phyloP scores from a whole-genome alignment of 129 eudicot species.

The Logfia minima region DNA sequence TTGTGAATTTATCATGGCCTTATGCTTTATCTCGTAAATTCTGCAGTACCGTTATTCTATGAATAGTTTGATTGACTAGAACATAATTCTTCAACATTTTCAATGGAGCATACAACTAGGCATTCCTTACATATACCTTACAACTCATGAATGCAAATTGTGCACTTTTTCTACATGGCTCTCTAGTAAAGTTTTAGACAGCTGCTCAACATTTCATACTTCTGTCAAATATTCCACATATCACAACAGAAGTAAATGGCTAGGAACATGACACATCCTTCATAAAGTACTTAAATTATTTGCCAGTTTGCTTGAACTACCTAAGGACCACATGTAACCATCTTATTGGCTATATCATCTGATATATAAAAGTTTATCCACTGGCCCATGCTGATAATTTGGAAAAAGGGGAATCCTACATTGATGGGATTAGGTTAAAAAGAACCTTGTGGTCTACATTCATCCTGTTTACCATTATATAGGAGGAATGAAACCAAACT shows the following conservation, averaged over 20 bases:
- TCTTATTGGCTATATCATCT: constrained; percentile 24
- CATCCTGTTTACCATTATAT: constrained; percentile 31
- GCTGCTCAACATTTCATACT: constrained; percentile 31
- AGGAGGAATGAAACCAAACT: constrained; percentile 8
- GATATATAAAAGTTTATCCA: constrained; percentile 51
- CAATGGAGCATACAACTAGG: not conserved
- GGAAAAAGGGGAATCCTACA: constrained; percentile 31
- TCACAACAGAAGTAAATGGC: constrained; percentile 40
- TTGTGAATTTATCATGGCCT: no score
- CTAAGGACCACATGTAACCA: constrained; percentile 27
- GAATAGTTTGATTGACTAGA: no score
- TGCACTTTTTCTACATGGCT: constrained; percentile 1
- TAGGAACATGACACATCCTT: constrained; percentile 46
- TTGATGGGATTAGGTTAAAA: constrained; percentile 32
- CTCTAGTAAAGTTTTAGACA: constrained; percentile 28
- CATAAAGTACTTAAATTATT: constrained; percentile 27
- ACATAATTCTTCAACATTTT: no score
- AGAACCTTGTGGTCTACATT: constrained; percentile 50
- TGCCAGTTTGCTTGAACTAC: constrained; percentile 25
- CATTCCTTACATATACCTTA: constrained; percentile 22
- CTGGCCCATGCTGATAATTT: constrained; percentile 45
- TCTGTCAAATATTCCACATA: constrained; percentile 31
- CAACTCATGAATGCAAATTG: constrained; percentile 8
- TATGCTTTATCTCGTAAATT: no score
- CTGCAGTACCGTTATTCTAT: no score